Conservation (phyloP, 495 filamentous ascomycete genomes). For the Trichocladium antarcticum region DNA sequence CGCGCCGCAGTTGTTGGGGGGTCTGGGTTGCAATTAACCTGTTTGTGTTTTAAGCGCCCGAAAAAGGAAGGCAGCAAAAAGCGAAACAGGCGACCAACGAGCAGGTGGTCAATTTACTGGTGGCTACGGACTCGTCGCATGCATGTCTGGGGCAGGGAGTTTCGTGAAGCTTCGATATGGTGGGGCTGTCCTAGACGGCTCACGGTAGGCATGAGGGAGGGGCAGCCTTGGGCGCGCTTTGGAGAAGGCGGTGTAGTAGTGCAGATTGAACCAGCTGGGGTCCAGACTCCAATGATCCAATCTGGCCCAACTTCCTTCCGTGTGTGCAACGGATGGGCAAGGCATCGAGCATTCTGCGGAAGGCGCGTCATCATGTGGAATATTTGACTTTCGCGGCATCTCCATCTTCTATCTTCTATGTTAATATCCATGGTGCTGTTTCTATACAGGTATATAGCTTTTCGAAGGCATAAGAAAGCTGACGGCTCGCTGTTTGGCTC, state of each 20-base stretch:
- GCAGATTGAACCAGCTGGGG: background rate
- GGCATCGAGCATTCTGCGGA: no score
- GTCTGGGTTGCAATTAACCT: background rate
- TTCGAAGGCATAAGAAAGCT: no score
- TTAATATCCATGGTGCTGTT: background rate
- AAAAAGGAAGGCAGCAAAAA: background rate
- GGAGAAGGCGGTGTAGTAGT: background rate
- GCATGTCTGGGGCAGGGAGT: constrained; percentile 9
- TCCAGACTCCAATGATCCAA: no score
- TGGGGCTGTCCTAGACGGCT: constrained; percentile 14
- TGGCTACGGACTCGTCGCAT: background rate
- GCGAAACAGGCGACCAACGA: background rate
- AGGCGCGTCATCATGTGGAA: no score
- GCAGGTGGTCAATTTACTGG: background rate
- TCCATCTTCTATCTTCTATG: no score
- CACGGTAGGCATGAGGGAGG: constrained; percentile 1
- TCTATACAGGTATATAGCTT: no score
- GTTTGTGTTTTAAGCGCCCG: background rate
- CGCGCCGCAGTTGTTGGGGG: no score
- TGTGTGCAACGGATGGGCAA: no score
- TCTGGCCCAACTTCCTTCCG: no score
- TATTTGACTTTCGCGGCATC: no score
- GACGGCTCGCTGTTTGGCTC: no score
- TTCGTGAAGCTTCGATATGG: constrained; percentile 29
- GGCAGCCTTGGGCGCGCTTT: background rate